A percentile compares a stretch with the other conserved stretches of the same genome.
Conservation (phyloP, 192 early-diverging fungal genomes). For the Mortierella antarctica region DNA sequence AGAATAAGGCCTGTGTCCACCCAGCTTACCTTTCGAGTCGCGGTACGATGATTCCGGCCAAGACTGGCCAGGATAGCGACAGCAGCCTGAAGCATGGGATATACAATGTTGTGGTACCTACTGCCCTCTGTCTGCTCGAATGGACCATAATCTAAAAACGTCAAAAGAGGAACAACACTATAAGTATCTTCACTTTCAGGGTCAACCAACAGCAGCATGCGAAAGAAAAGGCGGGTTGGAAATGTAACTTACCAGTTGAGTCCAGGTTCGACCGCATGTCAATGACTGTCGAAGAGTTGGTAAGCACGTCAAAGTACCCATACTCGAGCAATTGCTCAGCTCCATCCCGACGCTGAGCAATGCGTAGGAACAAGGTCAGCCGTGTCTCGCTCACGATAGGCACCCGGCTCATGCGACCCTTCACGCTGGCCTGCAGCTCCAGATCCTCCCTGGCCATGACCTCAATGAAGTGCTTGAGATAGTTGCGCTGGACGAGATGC, state of each 20-base stretch:
- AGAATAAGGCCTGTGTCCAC: not conserved
- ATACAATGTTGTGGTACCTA: conserved; percentile 51
- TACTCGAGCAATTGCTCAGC: conserved; percentile 81
- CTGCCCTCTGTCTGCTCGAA: conserved; percentile 52
- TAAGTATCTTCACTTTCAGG: not conserved
- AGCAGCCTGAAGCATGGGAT: conserved; percentile 47
- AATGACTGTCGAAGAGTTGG: conserved; percentile 43
- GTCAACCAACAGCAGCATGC: not conserved
- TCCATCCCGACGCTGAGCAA: conserved; percentile 79
- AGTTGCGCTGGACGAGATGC: conserved; percentile 63
- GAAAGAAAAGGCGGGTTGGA: not conserved
- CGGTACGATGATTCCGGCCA: conserved; percentile 50
- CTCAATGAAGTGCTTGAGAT: conserved; percentile 65
- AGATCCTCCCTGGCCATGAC: conserved; percentile 72
- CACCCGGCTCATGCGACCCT: conserved; percentile 48
- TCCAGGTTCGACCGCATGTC: conserved; percentile 52
- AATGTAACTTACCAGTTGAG: conserved; percentile 20
- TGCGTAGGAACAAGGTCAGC: conserved; percentile 83
- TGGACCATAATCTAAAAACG: conserved; percentile 30
- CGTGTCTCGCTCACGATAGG: conserved; percentile 81
- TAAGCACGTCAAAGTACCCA: conserved; percentile 82
- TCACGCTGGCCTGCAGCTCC: conserved; percentile 65
- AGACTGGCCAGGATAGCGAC: conserved; percentile 49
- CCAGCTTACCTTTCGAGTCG: conserved; percentile 31
- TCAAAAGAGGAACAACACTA: not conserved